Base-by-base conservation (phyloP, 495 filamentous ascomycete genomes). In the Halenospora varia region DNA sequence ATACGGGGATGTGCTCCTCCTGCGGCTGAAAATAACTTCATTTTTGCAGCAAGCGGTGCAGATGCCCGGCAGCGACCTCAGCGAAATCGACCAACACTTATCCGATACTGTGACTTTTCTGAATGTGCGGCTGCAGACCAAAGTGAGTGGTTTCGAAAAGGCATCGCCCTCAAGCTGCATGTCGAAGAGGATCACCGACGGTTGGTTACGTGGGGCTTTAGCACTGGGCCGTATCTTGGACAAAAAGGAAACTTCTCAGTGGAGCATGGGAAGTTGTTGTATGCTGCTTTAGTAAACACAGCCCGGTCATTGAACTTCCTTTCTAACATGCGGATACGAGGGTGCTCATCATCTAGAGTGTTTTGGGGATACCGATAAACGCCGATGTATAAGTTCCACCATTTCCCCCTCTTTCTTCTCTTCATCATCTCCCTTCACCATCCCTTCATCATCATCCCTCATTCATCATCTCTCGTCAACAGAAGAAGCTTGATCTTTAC, bases 11-110 rank as follows among this genome's bases (percentile, higher is more conserved):
- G n/a, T 4, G 44, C 20, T 4, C 44, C 44, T 8, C 4, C 4
- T 8, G 44, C 44, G 17, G 44, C n/a, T 47, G 44, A 47, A n/a
- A 47, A 47, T 47, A 47, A 47, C 44, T 47, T 47, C n/a, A 47
- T 47, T 47, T n/a, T 47, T 22, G 44, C 44, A 47, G 44, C 17
- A 22, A n/a, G 44, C n/a, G 44, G 44, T 47, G 44, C 44, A 47
- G n/a, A 47, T 47, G 44, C 44, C 44, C 44, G 17, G n/a, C 44
- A 47, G 44, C 44, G 44, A 47, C 44, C n/a, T 47, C 44, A 4
- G 44, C 44, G 44, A 22, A 17, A 47, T 47, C 44, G 6, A n/a
- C 44, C n/a, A 47, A n/a, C 44, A 47, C 44, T 47, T 47, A 47
- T 47, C 44, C 44, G 44, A 20, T 51, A 10, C 24, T 41, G 18